Conservation (phyloP, 345 rosid genomes). For the Linum tenue region DNA sequence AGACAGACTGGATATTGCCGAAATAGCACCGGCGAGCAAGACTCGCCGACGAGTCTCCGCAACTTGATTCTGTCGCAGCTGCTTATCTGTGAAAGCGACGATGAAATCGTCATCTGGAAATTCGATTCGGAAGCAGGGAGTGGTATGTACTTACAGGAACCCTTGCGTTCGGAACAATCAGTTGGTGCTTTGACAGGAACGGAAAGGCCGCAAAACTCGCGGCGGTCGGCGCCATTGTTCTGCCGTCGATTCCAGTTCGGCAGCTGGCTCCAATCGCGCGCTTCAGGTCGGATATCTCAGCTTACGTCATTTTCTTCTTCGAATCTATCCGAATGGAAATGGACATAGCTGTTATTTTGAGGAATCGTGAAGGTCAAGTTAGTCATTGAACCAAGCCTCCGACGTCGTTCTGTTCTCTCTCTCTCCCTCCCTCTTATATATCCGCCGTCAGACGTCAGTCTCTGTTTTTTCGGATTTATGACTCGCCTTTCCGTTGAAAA, state of each 20-base stretch:
- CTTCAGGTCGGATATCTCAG: not conserved
- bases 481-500: not conserved
- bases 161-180: not conserved
- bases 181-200: not conserved
- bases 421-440: too few relatives aligned
- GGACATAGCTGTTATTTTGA: not conserved
- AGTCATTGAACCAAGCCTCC: not conserved
- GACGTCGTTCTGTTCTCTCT: not conserved
- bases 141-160: not conserved
- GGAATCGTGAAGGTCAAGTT: not conserved
- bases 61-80: slow-evolving; percentile 17
- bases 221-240: not conserved
- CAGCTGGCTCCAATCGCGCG: not conserved
- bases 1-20: slow-evolving; percentile 25
- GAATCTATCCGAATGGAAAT: not conserved
- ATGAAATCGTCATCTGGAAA: not conserved
- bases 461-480: not conserved
- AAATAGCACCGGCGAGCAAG: slow-evolving; percentile 19
- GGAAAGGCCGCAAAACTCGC: not conserved
- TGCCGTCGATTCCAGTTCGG: not conserved
- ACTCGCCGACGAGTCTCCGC: slow-evolving; percentile 27
- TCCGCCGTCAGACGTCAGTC: not conserved
- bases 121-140: not conserved
- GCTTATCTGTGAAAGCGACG: slow-evolving; percentile 21
- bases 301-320: not conserved